Percentiles rank a stretch among this genome's conserved stretches.
phyloP scores from a whole-genome alignment of 768 basidiomycete species.

The Leucocoprinus leucothites region DNA sequence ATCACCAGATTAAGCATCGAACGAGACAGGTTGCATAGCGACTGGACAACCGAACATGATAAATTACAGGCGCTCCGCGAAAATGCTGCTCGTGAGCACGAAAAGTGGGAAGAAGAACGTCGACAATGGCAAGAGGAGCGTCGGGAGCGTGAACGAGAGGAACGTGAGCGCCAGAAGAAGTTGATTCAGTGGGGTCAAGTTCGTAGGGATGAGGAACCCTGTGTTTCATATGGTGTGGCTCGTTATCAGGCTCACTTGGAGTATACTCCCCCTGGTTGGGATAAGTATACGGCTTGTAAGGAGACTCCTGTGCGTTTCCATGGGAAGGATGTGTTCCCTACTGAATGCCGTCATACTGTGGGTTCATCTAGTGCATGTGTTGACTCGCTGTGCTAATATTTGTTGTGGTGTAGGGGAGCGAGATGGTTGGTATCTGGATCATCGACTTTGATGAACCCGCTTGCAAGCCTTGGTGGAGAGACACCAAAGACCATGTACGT shows the following conservation, averaged over 20 bases:
- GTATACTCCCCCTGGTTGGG: constrained; percentile 2
- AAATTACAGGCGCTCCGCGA: background rate
- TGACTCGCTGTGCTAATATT: background rate
- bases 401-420: background rate
- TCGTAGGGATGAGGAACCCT: background rate
- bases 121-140: background rate
- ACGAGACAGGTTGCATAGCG: background rate
- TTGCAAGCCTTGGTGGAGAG: constrained; percentile 9
- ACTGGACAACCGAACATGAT: background rate
- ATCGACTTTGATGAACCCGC: constrained; percentile 6
- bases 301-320: constrained; percentile 6
- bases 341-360: constrained; percentile 1
- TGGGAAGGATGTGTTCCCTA: background rate
- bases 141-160: background rate
- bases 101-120: background rate
- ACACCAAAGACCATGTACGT: constrained; percentile 2
- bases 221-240: background rate
- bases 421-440: constrained; percentile 7
- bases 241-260: constrained; percentile 5
- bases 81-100: background rate
- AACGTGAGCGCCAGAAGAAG: background rate
- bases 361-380: background rate
- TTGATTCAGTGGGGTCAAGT: constrained; percentile 4
- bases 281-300: background rate
- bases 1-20: background rate